phyloP scores from a whole-genome alignment of 2,329 filamentous ascomycete species.

The Lomentospora prolificans region DNA sequence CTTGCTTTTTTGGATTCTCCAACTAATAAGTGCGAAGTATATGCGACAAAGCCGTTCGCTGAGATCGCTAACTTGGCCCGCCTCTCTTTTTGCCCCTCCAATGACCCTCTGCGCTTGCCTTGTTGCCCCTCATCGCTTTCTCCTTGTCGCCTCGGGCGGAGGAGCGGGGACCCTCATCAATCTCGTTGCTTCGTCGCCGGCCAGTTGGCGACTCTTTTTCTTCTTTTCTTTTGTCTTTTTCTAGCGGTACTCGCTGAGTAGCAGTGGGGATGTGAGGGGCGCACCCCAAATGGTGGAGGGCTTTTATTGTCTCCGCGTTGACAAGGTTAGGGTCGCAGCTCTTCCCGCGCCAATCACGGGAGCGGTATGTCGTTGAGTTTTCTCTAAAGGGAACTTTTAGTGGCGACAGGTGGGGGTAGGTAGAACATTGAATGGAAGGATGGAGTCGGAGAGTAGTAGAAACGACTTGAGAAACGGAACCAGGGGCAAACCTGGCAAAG shows the following conservation, averaged over 20 bases:
- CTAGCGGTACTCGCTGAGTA: conserved; percentile 7
- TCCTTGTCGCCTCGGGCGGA: neutral
- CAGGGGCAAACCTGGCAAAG: neutral
- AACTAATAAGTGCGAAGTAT: too few species aligned
- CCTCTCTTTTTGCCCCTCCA: neutral
- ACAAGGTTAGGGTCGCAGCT: conserved; percentile 16
- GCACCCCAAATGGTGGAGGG: conserved; percentile 12
- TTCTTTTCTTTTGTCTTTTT: neutral
- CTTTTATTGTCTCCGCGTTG: conserved; percentile 10
- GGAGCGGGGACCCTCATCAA: too few species aligned
- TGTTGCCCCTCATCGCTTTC: neutral
- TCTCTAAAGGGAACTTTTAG: neutral
- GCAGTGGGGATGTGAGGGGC: conserved; percentile 15
- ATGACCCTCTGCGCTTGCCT: neutral
- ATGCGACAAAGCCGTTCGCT: too few species aligned
- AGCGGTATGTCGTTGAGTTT: conserved; percentile 7
- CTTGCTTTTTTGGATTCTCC: too few species aligned
- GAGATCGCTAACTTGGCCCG: too few species aligned
- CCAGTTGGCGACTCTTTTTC: too few species aligned
- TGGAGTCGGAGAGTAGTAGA: neutral
- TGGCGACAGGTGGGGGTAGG: neutral
- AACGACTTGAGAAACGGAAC: neutral
- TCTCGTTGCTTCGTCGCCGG: too few species aligned
- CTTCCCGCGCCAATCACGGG: conserved; percentile 21
- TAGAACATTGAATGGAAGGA: neutral